phyloP scores from a whole-genome alignment of 805 yeast genomes.

The Zygoascus tannicola region DNA sequence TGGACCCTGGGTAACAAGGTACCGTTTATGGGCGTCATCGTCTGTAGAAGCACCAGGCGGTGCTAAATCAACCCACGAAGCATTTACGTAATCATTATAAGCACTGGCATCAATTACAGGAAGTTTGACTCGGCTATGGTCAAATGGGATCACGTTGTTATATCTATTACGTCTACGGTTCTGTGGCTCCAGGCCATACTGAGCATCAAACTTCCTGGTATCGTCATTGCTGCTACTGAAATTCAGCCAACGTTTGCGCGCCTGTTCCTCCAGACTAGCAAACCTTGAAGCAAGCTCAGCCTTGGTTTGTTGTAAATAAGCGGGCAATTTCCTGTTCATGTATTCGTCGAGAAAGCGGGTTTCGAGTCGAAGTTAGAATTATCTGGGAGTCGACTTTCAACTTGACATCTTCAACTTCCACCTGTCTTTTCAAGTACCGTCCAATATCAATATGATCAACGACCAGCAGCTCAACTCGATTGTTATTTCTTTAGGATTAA shows the following conservation, averaged over 20 bases:
- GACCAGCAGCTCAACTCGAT: constrained; percentile 70
- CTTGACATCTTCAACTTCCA: too few relatives aligned
- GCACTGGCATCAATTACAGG: constrained; percentile 18
- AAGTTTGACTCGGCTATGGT: constrained; percentile 44
- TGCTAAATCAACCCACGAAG: constrained; percentile 55
- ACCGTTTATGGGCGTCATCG: constrained; percentile 21
- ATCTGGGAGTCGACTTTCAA: too few relatives aligned
- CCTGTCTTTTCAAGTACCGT: too few relatives aligned
- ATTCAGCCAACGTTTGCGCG: constrained; percentile 14
- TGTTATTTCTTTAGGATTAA: constrained; percentile 64
- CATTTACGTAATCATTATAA: constrained; percentile 67
- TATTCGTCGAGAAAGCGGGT: too few relatives aligned
- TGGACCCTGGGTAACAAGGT: constrained; percentile 89
- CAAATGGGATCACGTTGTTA: constrained; percentile 56
- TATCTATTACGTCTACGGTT: constrained; percentile 44
- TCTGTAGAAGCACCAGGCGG: constrained; percentile 16
- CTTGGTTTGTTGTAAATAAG: constrained; percentile 6
- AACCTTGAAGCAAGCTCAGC: constrained; percentile 5
- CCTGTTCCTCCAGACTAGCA: constrained; percentile 21
- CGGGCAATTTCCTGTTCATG: constrained; percentile 5
- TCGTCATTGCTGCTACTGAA: too few relatives aligned
- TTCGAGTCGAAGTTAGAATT: too few relatives aligned
- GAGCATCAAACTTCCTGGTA: constrained; percentile 10
- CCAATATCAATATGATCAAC: too few relatives aligned
- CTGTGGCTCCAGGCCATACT: constrained; percentile 14